These are phyloP conservation scores for Lunularia cruciata DNA, from an alignment of 225 moss, liverwort and hornwort species.

Conservation along the genomic window DNA sequence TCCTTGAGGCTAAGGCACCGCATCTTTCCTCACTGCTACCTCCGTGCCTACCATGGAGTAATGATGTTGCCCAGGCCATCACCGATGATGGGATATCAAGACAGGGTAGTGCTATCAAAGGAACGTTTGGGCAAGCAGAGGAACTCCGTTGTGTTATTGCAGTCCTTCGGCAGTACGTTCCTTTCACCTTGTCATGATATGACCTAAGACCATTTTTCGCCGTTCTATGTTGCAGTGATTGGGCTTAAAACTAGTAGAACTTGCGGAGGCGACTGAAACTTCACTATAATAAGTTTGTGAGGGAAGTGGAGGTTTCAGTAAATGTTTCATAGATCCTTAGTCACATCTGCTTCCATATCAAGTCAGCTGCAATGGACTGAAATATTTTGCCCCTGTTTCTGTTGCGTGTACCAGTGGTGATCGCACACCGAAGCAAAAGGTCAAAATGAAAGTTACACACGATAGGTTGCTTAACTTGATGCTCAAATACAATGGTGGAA, in stretches of 20 bases:
- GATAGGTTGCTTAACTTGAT: conserved; percentile 89
- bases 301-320: too few species aligned
- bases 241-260: neutral
- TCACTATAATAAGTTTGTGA: neutral
- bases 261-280: neutral
- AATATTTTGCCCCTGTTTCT: too few species aligned
- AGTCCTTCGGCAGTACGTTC: conserved; percentile 87
- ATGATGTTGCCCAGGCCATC: conserved; percentile 50
- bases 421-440: conserved; percentile 98
- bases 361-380: too few species aligned
- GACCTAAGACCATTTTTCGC: neutral
- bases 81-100: conserved; percentile 55
- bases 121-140: conserved; percentile 96
- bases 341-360: too few species aligned
- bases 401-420: conserved; percentile 67
- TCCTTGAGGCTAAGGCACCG: conserved; percentile 87
- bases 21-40: conserved; percentile 77
- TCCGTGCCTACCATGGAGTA: conserved; percentile 80
- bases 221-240: neutral
- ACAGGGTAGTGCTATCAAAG: conserved; percentile 69
- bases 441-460: conserved; percentile 99
- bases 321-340: too few species aligned
- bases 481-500: conserved; percentile 93
- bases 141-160: conserved; percentile 99
- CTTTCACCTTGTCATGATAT: neutral